phyloP scores from a whole-genome alignment of 306 rosid species.

The Quercus dentata region DNA sequence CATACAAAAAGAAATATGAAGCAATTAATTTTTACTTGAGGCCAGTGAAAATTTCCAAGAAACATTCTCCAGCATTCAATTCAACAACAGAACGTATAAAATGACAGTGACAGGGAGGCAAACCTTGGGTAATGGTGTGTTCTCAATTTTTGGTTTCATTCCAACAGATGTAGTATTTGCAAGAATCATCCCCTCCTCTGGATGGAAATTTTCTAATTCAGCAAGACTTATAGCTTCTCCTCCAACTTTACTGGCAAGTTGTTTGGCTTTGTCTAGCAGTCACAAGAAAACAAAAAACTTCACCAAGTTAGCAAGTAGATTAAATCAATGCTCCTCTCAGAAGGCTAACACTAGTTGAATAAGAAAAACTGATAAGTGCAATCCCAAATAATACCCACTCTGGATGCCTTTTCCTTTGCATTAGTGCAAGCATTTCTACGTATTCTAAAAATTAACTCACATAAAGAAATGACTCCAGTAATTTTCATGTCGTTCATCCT shows the following conservation, averaged over 20 bases:
- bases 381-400: too few species aligned
- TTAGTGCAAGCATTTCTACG: too few species aligned
- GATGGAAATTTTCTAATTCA: slow-evolving; percentile 47
- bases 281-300: background rate
- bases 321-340: background rate
- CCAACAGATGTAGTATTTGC: slow-evolving; percentile 62
- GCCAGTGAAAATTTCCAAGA: background rate
- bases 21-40: background rate
- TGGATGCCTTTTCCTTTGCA: too few species aligned
- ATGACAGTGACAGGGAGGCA: slow-evolving; percentile 3
- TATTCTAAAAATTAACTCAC: too few species aligned
- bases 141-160: slow-evolving; percentile 48
- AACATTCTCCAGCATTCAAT: background rate
- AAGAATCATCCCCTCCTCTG: slow-evolving; percentile 60
- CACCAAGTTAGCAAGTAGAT: background rate
- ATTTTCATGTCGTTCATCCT: too few species aligned
- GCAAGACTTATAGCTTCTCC: slow-evolving; percentile 50
- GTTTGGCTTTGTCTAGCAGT: slow-evolving; percentile 49
- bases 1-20: background rate
- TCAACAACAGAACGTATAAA: background rate
- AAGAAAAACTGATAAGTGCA: background rate
- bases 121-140: slow-evolving; percentile 51
- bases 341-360: background rate
- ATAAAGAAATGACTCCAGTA: too few species aligned
- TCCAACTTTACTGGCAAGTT: slow-evolving; percentile 48